These are phyloP conservation scores for Cyclostephanos tholiformis DNA, from an alignment of 108 stramenopile genomes.

Conservation along the genomic window DNA sequence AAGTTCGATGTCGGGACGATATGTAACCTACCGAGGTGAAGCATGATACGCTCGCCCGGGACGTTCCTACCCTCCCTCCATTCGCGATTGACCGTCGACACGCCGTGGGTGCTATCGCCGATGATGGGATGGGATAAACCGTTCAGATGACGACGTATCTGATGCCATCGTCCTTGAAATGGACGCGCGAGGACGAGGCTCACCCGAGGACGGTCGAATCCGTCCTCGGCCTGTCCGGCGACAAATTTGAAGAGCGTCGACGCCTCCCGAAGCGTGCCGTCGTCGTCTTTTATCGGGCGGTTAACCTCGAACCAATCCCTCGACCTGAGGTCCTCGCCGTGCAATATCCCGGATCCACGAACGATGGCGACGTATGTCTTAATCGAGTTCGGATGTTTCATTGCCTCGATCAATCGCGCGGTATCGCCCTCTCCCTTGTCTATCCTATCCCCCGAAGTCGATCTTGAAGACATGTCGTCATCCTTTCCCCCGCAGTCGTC, in stretches of 20 bases:
- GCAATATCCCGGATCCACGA: constrained; percentile 77
- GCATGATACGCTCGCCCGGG: constrained; percentile 66
- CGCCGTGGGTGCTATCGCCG: constrained; percentile 82
- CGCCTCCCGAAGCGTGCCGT: constrained; percentile 55
- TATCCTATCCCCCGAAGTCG: background rate
- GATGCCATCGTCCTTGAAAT: constrained; percentile 83
- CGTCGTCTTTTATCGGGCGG: constrained; percentile 79
- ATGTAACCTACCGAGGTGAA: constrained; percentile 71
- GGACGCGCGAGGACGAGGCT: constrained; percentile 80
- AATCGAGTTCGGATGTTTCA: constrained; percentile 49
- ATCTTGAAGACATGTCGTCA: background rate
- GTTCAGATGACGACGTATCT: constrained; percentile 84
- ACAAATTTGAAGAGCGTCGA: constrained; percentile 53
- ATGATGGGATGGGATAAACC: constrained; percentile 85
- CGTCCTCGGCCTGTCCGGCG: constrained; percentile 61
- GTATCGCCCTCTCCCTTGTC: constrained; percentile 32
- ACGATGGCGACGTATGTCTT: constrained; percentile 89
- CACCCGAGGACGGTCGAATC: constrained; percentile 58
- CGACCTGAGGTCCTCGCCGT: constrained; percentile 62
- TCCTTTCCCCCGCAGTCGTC: constrained; percentile 13
- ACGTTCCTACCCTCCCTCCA: constrained; percentile 69
- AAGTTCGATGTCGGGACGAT: constrained; percentile 48
- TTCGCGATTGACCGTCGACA: constrained; percentile 61
- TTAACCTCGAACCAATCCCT: constrained; percentile 77
- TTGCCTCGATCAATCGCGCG: constrained; percentile 54